phyloP scores from a whole-genome alignment of 1,284 basidiomycete genomes.

The Phlebopus sp. region DNA sequence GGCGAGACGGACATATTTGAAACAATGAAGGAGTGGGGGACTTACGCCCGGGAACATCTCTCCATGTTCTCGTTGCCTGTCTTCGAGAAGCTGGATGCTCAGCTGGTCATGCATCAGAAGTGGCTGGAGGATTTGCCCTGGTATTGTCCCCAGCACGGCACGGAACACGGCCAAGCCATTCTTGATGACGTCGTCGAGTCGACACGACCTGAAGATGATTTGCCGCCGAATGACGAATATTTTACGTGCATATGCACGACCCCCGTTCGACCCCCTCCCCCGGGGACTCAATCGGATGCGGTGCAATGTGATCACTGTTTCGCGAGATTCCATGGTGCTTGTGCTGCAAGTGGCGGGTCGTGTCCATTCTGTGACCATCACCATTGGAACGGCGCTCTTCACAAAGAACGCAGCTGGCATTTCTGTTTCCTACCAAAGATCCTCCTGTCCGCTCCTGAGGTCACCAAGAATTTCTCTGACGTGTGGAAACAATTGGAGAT shows the following conservation, averaged over 20 bases:
- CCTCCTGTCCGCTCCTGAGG: slow-evolving; percentile 64
- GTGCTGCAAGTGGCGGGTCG: slow-evolving; percentile 80
- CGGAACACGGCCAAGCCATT: slow-evolving; percentile 57
- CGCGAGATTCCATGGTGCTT: slow-evolving; percentile 78
- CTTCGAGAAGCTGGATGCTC: slow-evolving; percentile 67
- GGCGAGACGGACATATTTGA: slow-evolving; percentile 64
- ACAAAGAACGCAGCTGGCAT: slow-evolving; percentile 77
- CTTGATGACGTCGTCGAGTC: slow-evolving; percentile 69
- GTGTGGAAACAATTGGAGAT: slow-evolving; percentile 74
- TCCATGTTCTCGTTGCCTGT: slow-evolving; percentile 67
- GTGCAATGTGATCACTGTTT: slow-evolving; percentile 85
- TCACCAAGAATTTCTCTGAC: slow-evolving; percentile 71
- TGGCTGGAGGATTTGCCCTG: slow-evolving; percentile 76
- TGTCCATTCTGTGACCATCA: slow-evolving; percentile 86
- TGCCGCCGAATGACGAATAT: slow-evolving; percentile 72
- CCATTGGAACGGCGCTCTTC: slow-evolving; percentile 81
- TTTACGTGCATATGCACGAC: slow-evolving; percentile 77
- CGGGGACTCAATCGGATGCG: slow-evolving; percentile 70
- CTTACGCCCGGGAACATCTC: slow-evolving; percentile 67
- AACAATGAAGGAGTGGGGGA: slow-evolving; percentile 67
- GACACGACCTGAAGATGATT: slow-evolving; percentile 71
- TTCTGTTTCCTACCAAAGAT: slow-evolving; percentile 73
- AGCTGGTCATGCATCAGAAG: slow-evolving; percentile 60
- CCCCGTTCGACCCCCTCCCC: slow-evolving; percentile 71
- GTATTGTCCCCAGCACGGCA: slow-evolving; percentile 64